phyloP scores from a whole-genome alignment of 371 early-diverging fungal genomes.

The Mortierella sp. region DNA sequence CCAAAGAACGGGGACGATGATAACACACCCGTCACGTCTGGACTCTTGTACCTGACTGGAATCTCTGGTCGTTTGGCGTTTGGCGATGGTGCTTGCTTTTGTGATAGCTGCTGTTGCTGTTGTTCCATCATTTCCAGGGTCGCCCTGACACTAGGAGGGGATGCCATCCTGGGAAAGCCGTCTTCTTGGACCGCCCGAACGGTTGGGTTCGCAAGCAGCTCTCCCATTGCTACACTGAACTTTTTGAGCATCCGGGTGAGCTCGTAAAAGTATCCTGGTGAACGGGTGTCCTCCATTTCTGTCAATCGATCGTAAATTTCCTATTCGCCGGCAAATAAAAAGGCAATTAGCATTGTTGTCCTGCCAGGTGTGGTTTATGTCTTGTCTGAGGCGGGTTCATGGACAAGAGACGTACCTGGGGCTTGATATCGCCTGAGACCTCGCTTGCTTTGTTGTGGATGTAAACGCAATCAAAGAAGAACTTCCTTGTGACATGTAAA shows the following conservation, averaged over 20 bases:
- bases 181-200: constrained; percentile 42
- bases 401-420: constrained; percentile 33
- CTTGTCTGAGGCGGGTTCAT: neutral
- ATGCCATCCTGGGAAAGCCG: constrained; percentile 1
- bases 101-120: constrained; percentile 10
- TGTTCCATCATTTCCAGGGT: constrained; percentile 8
- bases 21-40: constrained; percentile 6
- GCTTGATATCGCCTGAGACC: constrained; percentile 38
- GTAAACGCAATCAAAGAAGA: constrained; percentile 57
- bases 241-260: constrained; percentile 50
- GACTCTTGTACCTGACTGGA: constrained; percentile 14
- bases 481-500: constrained; percentile 21
- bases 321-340: constrained; percentile 26
- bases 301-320: constrained; percentile 58
- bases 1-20: neutral
- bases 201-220: constrained; percentile 51
- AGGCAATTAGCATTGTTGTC: neutral
- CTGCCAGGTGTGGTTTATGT: neutral
- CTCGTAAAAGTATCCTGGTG: constrained; percentile 58
- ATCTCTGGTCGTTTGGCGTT: constrained; percentile 14
- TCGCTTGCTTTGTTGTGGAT: constrained; percentile 59
- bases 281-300: constrained; percentile 34
- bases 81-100: constrained; percentile 4
- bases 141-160: constrained; percentile 29
- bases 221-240: constrained; percentile 45